Conservation (phyloP, 257 asterid species). For the Solanum medicagineum region DNA sequence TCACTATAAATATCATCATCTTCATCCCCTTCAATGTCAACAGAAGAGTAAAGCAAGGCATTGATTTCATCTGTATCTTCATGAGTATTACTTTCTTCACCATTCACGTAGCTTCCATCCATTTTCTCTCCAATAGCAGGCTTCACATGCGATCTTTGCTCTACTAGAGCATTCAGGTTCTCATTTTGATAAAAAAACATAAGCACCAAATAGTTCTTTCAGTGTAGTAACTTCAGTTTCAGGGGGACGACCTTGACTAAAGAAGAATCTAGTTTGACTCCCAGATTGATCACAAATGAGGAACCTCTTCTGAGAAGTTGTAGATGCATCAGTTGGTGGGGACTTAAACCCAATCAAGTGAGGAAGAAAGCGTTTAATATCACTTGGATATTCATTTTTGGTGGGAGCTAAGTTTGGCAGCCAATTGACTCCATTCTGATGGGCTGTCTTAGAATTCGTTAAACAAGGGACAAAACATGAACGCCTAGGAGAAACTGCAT, state of each 20-base stretch:
- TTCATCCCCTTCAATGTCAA: constrained; percentile 8
- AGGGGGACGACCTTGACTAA: constrained; percentile 24
- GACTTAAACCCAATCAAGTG: constrained; percentile 15
- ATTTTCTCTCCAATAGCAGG: constrained; percentile 18
- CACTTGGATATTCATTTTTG: constrained; percentile 6
- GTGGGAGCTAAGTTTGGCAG: constrained; percentile 10
- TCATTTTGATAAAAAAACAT: constrained; percentile 2
- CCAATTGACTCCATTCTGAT: constrained; percentile 16
- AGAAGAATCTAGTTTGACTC: constrained; percentile 37
- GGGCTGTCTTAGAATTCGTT: constrained; percentile 12
- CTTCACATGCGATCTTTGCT: constrained; percentile 5
- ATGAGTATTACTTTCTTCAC: constrained; percentile 40
- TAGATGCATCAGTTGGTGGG: constrained; percentile 11
- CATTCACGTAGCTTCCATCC: constrained; percentile 24
- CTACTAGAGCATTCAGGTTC: constrained; percentile 8
- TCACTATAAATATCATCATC: constrained; percentile 25
- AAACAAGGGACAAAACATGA: constrained; percentile 10
- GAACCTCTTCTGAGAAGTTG: constrained; percentile 31
- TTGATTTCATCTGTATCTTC: constrained; percentile 66
- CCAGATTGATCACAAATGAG: constrained; percentile 66
- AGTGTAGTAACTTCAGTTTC: constrained; percentile 16
- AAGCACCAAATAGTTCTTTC: constrained; percentile 9
- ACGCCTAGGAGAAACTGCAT: constrained; percentile 19
- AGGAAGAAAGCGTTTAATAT: constrained; percentile 9
- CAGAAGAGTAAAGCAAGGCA: constrained; percentile 64